phyloP scores from a whole-genome alignment of 108 stramenopile species.

The Cyclotella sp. region DNA sequence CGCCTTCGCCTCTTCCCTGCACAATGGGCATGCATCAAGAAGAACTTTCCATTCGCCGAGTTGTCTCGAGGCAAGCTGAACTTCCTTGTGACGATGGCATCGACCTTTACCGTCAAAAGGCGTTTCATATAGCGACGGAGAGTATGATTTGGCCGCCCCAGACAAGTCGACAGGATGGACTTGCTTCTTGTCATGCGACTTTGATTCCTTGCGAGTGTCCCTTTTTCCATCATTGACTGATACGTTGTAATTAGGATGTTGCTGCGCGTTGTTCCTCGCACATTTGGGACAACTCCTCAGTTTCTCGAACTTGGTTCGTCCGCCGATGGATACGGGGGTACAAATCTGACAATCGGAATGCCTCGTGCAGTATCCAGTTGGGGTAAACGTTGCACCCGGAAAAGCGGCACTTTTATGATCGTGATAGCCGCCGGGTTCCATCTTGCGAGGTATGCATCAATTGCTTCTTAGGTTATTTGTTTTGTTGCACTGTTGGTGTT shows the following conservation, averaged over 20 bases:
- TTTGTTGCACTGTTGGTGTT: too few species aligned
- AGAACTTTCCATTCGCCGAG: conserved; percentile 11
- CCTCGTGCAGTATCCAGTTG: background rate
- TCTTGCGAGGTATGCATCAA: background rate
- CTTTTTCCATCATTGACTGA: too few species aligned
- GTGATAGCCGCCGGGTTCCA: background rate
- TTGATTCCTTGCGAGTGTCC: background rate
- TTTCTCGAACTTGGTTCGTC: background rate
- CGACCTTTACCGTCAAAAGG: conserved; percentile 13
- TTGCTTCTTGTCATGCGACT: background rate
- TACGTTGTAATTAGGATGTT: background rate
- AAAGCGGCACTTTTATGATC: background rate
- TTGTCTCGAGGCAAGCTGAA: conserved; percentile 1
- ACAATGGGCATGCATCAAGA: conserved; percentile 4
- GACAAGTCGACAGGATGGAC: background rate
- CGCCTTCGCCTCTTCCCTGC: background rate
- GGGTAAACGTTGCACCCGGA: background rate
- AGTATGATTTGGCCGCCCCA: background rate
- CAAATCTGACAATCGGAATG: background rate
- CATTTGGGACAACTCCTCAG: background rate
- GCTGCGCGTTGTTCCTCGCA: background rate
- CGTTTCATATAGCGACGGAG: background rate
- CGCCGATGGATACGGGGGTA: background rate
- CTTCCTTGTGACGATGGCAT: conserved; percentile 17
- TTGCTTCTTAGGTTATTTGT: too few species aligned